Base-by-base conservation (phyloP, 768 basidiomycete species). In the Leccinellum albellum region DNA sequence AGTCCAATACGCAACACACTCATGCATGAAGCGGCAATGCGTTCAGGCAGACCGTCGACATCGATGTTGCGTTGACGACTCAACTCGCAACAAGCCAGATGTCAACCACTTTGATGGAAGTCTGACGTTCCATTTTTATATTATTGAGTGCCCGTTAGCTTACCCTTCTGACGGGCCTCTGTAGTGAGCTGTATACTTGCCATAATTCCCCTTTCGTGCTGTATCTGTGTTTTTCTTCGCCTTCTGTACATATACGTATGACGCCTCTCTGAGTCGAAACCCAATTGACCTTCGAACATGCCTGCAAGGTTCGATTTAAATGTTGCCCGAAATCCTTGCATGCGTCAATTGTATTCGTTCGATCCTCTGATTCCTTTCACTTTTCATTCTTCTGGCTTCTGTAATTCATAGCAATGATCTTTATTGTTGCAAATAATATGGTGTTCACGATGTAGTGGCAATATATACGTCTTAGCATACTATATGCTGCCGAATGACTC, bases 61-160 rank as follows among this genome's bases (percentile, higher is more conserved):
- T 5, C 5, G 33, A 50, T 5, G 4, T 12, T 28, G 52, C 46
- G 23, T 48, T 60, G 32, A 57, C 62, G 26, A 64, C 53, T 4
- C 55, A 55, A 20, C 9, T 57, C 44, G 44, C 24, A 24, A 26
- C 31, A 13, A 4, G 24, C 31, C 42, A 23, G 13, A 17, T 4
- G 0, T 54, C 32, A 14, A 31, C 6, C 20, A 3, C 21, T 12
- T 54, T 15, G 20, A 31, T 31, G 29, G 29, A 31, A 31, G 23
- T 29, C n/a, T 48, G 46, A 47, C 15, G 10, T 29, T 28, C 6
- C 12, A 31, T 31, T 12, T 31, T 31, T 31, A 31, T 10, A 2
- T 45, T 23, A 4, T 26, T 40, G 14, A 17, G 13, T 23, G 8
- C 26, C 4, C 32, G 28, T 28, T 28, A 28, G 28, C 7, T 3